Evolutionary conservation across 495 filamentous ascomycete genomes (phyloP), one percentile per base, ranked within the genome.

Genomic region (Aspergillus cavernicola): DNA sequence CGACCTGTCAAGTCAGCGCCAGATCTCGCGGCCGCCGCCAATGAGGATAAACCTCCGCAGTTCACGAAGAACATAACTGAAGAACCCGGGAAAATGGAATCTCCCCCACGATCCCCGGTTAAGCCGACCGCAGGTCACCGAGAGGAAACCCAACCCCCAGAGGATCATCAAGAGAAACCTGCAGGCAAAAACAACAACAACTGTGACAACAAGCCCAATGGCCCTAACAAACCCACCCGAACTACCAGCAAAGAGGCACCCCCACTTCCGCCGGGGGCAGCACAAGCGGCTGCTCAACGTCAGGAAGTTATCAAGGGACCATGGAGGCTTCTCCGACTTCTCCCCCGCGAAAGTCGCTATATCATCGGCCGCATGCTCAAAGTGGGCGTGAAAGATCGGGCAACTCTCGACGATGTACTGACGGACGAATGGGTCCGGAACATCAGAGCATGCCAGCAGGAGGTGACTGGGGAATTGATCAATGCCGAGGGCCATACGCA

Each of bases 291-390:
- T 18, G 65, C 59, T 44, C 86, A 83, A 58, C 73, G 71, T n/a
- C 74, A 73, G 50, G 86, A 91, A 59, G 81, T 90, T 3, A 89
- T 97, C 61, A 90, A 90, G 62, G 93, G 93, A 0, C 95, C 95
- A 10, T 95, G 92, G 87, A 84, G 93, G 33, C 79, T 98, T 51
- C 79, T 98, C n/a, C 83, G 93, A 44, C 79, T 97, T 6, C 80
- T 98, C 3, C 93, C 93, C 8, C 80, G 93, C 55, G 93, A 97
- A 70, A 95, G 83, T 48, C 77, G 93, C 24, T 83, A 89, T 60
- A 89, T 98, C 53, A 90, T 98, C 46, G 86, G 88, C 19, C 80
- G 88, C 36, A 98, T 98, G 93, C 77, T 98, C 42, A 91, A 95
- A 60, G 75, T 96, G 35, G 83, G 93, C 59, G 91, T 93, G 4